phyloP scores from a whole-genome alignment of 78 protist genomes.

The Bodo saltans region DNA sequence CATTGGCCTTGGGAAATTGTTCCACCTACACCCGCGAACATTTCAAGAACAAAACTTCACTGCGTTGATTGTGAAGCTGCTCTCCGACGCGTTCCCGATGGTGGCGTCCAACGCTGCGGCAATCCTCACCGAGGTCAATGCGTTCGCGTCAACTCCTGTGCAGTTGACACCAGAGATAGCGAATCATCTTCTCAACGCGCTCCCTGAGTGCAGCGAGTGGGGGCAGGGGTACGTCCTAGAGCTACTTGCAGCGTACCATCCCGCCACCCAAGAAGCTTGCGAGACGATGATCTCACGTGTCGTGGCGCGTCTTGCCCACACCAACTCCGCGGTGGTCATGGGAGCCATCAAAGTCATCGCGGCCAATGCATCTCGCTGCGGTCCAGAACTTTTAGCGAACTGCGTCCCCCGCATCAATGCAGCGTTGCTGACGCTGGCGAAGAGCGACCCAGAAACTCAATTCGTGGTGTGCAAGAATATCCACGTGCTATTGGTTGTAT shows the following conservation, averaged over 20 bases:
- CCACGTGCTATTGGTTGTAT: conserved; percentile 81
- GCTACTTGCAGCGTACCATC: conserved; percentile 70
- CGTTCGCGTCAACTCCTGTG: no score
- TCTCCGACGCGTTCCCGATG: conserved; percentile 85
- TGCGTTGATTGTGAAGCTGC: conserved; percentile 60
- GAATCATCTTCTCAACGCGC: conserved; percentile 82
- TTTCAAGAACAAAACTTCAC: conserved; percentile 90
- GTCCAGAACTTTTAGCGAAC: no score
- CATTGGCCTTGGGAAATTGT: conserved; percentile 94
- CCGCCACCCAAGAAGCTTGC: conserved; percentile 40
- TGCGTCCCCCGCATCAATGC: conserved; percentile 72
- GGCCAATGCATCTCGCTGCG: no score
- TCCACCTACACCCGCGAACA: conserved; percentile 86
- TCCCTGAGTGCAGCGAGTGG: conserved; percentile 94
- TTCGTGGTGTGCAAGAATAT: conserved; percentile 95
- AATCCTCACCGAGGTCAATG: conserved; percentile 78
- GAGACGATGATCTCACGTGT: conserved; percentile 85
- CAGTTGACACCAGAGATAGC: no score
- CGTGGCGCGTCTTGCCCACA: conserved; percentile 91
- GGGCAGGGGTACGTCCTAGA: conserved; percentile 96
- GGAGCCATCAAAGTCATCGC: conserved; percentile 78
- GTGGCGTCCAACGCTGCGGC: conserved; percentile 97
- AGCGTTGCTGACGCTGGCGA: conserved; percentile 84
- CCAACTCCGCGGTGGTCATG: conserved; percentile 94
- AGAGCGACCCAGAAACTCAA: conserved; percentile 90